Base-by-base conservation (phyloP, 2,329 filamentous ascomycete species). In the Hymenoscyphus repandus region DNA sequence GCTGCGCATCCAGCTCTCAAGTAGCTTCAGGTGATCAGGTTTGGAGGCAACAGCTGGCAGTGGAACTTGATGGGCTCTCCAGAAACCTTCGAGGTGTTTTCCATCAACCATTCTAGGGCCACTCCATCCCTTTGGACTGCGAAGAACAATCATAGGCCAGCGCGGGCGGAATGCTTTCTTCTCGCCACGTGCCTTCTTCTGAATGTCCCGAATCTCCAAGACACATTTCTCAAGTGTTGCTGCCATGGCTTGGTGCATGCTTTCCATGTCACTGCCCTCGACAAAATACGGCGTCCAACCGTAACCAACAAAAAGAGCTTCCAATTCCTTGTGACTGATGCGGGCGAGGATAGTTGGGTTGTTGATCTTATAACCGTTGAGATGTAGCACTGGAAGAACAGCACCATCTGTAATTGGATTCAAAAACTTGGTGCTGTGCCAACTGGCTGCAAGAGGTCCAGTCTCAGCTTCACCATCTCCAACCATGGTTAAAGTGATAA, bases 341-440 rank as follows among this genome's bases (percentile, higher is more conserved):
- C 87, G 81, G 12, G 86, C 82, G 13, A 90, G 77, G 0, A 91
- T 64, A 5, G 83, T 90, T 7, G 85, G 85, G 68, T 89, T 88
- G 73, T 88, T 88, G 73, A 90, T 90, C 74, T 91, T 91, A 76
- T 90, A 91, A 42, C 87, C 87, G 61, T 91, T 91, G 32, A 91
- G 74, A 66, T 91, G 86, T 10, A 91, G 75, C 5, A 91, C 82
- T 0, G 87, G 87, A 1, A 91, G 74, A 6, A 91, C 87, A 34
- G 86, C 87, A 30, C 87, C 87, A 61, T 90, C 86, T 0, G 79
- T 84, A 59, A 88, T 85, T 4, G 87, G 87, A 64, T 90, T 90
- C 57, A 91, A 75, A 69, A 90, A 90, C 67, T 91, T 91, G 64
- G 79, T 90, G 69, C 83, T 86, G 70, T 91, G 87, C 87, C 87